Base-by-base conservation (phyloP, 1,284 basidiomycete species). In the Trametes sp. region DNA sequence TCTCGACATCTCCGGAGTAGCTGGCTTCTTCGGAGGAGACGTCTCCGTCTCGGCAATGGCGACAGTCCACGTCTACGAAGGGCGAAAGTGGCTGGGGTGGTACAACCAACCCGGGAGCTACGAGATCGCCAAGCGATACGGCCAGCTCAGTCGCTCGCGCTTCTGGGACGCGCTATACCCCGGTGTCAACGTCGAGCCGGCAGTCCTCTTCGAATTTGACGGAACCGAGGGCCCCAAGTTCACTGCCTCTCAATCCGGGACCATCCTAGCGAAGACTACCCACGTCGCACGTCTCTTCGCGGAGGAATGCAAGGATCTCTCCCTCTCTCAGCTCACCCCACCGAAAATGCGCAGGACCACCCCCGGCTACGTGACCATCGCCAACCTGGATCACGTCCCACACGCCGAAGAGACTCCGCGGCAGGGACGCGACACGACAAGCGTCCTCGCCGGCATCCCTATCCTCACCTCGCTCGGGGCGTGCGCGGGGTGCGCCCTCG, bases 151-250 rank as follows among this genome's bases (percentile, higher is more conserved):
- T 24, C 54, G 46, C 4, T 61, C 56, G 23, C 51, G 59, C 31
- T 48, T 61, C 31, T 65, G 63, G 59, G 59, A 65, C 36, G 63
- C 54, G 9, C 62, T 69, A 36, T 69, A 64, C 35, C 67, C 67
- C 3, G 67, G 64, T 1, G 52, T 61, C 51, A 55, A 57, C 36
- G 62, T 62, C 53, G 63, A 69, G 26, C 67, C 67, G 21, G 64
- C 67, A 14, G 55, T 57, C 16, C 63, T 69, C n/a, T 69, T 69
- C 57, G 67, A 60, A 29, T 63, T 66, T 23, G 59, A 69, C 33
- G 62, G 64, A 11, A 57, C 23, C 16, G 42, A 50, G 7, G 67
- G 67, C 9, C 67, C 64, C 14, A 57, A 46, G 29, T 69, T 64
- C 44, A 65, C 55, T 7, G 67, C 54, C 2, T 55, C 61, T 9